Evolutionary conservation across 2,329 filamentous ascomycete genomes (phyloP).

Genomic region (Leptosphaerulina australis): DNA sequence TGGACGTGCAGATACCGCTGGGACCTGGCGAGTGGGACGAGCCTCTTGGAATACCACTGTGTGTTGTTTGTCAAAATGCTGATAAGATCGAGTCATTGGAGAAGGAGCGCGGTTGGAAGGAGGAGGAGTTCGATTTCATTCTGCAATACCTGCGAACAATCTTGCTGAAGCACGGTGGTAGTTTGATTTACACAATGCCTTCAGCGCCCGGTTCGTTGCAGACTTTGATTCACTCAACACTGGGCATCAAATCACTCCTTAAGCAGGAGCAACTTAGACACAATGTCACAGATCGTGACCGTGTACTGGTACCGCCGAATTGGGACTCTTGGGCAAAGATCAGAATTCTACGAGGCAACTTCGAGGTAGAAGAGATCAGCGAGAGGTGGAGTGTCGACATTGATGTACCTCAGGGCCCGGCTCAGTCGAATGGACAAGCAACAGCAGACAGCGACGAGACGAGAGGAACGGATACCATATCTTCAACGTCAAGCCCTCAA

Average conservation of each 20-base stretch:
- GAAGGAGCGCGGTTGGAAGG: conserved; percentile 89
- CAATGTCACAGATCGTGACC: conserved; percentile 91
- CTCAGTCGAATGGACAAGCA: conserved; percentile 30
- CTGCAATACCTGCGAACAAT: conserved; percentile 91
- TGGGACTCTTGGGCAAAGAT: conserved; percentile 99
- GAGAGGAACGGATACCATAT: conserved; percentile 16
- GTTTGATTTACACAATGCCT: conserved; percentile 55
- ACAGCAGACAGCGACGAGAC: conserved; percentile 20
- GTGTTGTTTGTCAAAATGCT: conserved; percentile 94
- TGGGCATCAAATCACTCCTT: conserved; percentile 83
- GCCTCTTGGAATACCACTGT: conserved; percentile 81
- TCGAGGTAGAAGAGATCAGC: conserved; percentile 87
- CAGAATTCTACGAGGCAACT: conserved; percentile 84
- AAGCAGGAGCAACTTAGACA: conserved; percentile 56
- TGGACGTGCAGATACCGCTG: conserved; percentile 67
- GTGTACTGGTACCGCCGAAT: conserved; percentile 91
- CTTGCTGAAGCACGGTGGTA: conserved; percentile 75
- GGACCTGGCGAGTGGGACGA: conserved; percentile 95
- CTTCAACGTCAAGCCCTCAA: conserved; percentile 5
- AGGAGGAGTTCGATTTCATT: conserved; percentile 95
- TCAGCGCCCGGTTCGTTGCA: conserved; percentile 74
- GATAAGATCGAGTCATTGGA: conserved; percentile 91
- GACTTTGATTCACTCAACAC: conserved; percentile 79
- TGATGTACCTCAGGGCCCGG: conserved; percentile 53
- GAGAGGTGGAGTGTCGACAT: conserved; percentile 86